Evolutionary conservation across 1,284 basidiomycete species (phyloP).

Genomic region (Hypsizygus ulmarius): DNA sequence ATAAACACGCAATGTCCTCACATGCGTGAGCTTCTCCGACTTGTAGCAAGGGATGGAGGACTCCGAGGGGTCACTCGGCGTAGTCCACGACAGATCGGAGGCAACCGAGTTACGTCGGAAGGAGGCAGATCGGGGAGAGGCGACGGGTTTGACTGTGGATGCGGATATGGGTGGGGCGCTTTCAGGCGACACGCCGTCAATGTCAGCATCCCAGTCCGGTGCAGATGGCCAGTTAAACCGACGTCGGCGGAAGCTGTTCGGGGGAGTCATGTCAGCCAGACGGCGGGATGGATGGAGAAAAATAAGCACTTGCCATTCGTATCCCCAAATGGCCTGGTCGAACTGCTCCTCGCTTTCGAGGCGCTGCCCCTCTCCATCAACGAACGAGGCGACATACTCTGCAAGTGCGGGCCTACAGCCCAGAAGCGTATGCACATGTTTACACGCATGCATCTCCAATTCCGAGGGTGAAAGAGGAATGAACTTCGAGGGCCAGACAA

Average conservation of each 20-base stretch:
- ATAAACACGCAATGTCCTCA: slow-evolving; percentile 58
- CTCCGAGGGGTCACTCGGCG: slow-evolving; percentile 15
- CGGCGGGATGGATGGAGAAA: slow-evolving; percentile 8
- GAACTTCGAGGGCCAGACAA: slow-evolving; percentile 56
- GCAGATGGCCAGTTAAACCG: slow-evolving; percentile 58
- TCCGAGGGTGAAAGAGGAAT: slow-evolving; percentile 55
- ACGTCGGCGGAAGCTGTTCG: slow-evolving; percentile 52
- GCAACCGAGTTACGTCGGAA: slow-evolving; percentile 9
- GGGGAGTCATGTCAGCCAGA: slow-evolving; percentile 5
- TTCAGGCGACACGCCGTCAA: slow-evolving; percentile 20
- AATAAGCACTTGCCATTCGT: slow-evolving; percentile 54
- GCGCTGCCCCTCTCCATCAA: slow-evolving; percentile 38
- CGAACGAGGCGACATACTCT: slow-evolving; percentile 44
- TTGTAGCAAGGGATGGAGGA: slow-evolving; percentile 15
- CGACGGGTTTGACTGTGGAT: slow-evolving; percentile 10
- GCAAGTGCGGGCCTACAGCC: slow-evolving; percentile 56
- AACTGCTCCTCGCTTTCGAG: slow-evolving; percentile 44
- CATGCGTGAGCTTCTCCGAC: slow-evolving; percentile 43
- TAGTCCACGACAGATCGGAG: slow-evolving; percentile 1
- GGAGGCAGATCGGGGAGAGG: slow-evolving; percentile 14
- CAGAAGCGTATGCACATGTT: slow-evolving; percentile 60
- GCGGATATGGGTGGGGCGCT: not conserved
- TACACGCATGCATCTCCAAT: slow-evolving; percentile 68
- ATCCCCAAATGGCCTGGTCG: slow-evolving; percentile 59
- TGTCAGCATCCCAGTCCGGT: slow-evolving; percentile 29